Evolutionary conservation across 352 stramenopile genomes (phyloP).

Genomic region (Phytophthora syringae): DNA sequence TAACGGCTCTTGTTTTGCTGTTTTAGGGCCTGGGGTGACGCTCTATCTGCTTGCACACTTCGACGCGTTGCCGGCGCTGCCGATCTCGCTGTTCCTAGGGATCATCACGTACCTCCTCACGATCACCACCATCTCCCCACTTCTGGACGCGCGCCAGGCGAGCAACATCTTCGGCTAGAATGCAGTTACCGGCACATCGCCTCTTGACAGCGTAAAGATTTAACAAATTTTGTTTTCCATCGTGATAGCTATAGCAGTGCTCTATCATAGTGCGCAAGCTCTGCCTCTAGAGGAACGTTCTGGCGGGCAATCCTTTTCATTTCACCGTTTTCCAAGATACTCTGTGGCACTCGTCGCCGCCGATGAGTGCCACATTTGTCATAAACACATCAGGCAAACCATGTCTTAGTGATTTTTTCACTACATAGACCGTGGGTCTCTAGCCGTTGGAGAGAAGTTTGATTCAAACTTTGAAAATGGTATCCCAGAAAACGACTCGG

Average conservation of each 20-base stretch:
- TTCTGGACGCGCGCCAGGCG: conserved; percentile 39
- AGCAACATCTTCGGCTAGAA: conserved; percentile 27
- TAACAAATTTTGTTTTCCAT: too few relatives aligned
- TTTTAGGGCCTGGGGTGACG: conserved; percentile 87
- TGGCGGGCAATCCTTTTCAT: not conserved
- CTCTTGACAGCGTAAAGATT: conserved; percentile 7
- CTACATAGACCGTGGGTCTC: too few relatives aligned
- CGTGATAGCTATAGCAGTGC: not conserved
- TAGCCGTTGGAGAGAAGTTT: too few relatives aligned
- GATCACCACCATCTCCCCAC: conserved; percentile 38
- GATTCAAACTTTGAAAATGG: too few relatives aligned
- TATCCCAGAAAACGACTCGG: conserved; percentile 14
- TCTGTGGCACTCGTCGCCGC: too few relatives aligned
- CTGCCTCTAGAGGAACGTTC: conserved; percentile 8
- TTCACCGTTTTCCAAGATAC: too few relatives aligned
- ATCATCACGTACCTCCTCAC: conserved; percentile 59
- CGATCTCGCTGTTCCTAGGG: conserved; percentile 94
- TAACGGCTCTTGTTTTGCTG: conserved; percentile 1
- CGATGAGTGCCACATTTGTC: conserved; percentile 12
- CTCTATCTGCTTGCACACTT: conserved; percentile 94
- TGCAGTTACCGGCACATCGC: conserved; percentile 1
- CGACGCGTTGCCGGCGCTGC: conserved; percentile 94
- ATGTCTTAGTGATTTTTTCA: too few relatives aligned
- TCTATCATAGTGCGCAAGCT: not conserved
- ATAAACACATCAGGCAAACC: conserved; percentile 23